Base-by-base conservation (phyloP, 257 asterid species). In the Cynanchum wilfordii region DNA sequence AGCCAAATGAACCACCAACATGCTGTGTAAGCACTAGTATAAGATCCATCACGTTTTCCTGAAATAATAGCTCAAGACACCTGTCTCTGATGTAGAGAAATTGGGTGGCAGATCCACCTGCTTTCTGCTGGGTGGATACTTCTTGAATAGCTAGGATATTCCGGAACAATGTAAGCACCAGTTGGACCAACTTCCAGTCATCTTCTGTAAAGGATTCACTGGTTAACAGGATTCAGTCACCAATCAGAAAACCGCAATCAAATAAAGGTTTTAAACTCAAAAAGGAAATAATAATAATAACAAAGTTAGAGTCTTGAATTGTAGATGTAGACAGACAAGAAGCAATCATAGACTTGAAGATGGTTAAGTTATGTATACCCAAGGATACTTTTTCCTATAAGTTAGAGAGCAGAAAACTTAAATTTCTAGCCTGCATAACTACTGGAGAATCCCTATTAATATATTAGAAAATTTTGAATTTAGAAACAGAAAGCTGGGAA, bases 171-270 rank as follows among this genome's bases (percentile, higher is more conserved):
- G 97, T 92, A 77, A 95, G 90, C 76, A 95, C 86, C 83, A 95
- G 81, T 87, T 95, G 98, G 74, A 95, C 96, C 87, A 95, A 73
- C 85, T 92, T 95, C 98, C 98, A 95, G 79, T 92, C 96, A 79
- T 95, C 99, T 50, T 95, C 99, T 47, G 95, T 86, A 83, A 95
- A 95, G 10, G 88, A 78, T 73, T 84, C 99, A 62, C 99, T 95
- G 95, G 51, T 77, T 40, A 80, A 54, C 72, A 77, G 20, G 74
- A 77, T 77, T 70, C 76, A 73, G 78, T 55, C 25, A 69, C 68
- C 74, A 72, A 60, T 68, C 67, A 72, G 78, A 68, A 15, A 66
- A 10, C 40, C 16, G n/a, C 27, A 45, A 8, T 20, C 50, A 64
- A 17, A 64, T 7, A 62, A 17, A 16, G 69, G 27, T 36, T 64